Conservation (phyloP, 2,329 filamentous ascomycete species). For the Diaporthe ilicicola region DNA sequence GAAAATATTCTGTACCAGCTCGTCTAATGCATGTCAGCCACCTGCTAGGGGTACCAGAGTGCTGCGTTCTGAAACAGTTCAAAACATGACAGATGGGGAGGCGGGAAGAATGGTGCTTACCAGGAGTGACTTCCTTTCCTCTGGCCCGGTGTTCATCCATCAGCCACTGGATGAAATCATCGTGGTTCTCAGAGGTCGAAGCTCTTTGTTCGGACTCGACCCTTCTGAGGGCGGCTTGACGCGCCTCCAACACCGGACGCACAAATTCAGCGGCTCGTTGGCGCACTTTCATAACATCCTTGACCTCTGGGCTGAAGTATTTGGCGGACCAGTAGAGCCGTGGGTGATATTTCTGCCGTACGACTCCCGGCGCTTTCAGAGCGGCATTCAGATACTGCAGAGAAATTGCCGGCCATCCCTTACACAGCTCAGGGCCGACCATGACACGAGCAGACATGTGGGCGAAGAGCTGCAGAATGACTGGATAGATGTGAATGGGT, state of each 20-base stretch:
- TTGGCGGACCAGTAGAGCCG: conserved; percentile 35
- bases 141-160: conserved; percentile 35
- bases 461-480: conserved; percentile 2
- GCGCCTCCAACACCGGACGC: conserved; percentile 35
- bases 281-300: conserved; percentile 21
- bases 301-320: conserved; percentile 35
- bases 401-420: conserved; percentile 32
- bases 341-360: conserved; percentile 34
- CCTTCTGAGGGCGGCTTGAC: neutral
- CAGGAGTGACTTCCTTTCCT: conserved; percentile 33
- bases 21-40: too few relatives aligned
- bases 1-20: conserved; percentile 35
- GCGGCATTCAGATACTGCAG: conserved; percentile 34
- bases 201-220: neutral
- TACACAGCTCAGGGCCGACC: conserved; percentile 36
- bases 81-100: too few relatives aligned
- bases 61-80: too few relatives aligned
- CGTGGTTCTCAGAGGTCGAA: conserved; percentile 28
- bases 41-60: too few relatives aligned
- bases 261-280: conserved; percentile 34
- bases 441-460: conserved; percentile 37
- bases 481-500: neutral
- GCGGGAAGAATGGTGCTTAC: too few relatives aligned
- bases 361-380: conserved; percentile 33
- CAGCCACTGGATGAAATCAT: conserved; percentile 37